Base-by-base conservation (phyloP, 2,329 filamentous ascomycete genomes). In the Dissoconium aciculare region DNA sequence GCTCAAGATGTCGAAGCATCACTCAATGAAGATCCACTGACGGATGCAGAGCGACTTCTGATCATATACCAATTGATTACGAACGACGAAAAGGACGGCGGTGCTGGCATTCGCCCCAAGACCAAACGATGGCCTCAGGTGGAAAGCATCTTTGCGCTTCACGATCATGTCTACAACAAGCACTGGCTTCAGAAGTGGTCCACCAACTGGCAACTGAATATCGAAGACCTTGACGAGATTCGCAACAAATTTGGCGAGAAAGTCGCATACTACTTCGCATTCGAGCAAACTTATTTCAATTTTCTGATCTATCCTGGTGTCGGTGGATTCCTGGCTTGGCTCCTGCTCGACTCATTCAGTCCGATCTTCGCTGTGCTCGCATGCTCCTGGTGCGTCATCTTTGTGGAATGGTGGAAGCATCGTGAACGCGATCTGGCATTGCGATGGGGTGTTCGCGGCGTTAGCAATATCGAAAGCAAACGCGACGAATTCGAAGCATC, bases 351-450 rank as follows among this genome's bases (percentile, higher is more conserved):
- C 5, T 71, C 78, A 34, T 95, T 84, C 57, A 93, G 85, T 2
- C 70, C 74, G 34, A 56, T 84, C 29, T 94, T 91, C 46, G 81
- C 79, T 10, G 54, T 85, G 1, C 65, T 77, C 26, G 85, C 77
- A 50, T 78, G 74, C 17, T 59, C 93, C n/a, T 93, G 85, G 82
- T 78, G 78, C 34, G 74, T 89, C 3, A 62, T 87, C 28, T 94
- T 94, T 50, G 78, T 92, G 34, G 87, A 95, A 52, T 93, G 80
- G 56, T 95, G 87, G 87, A 93, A 91, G 60, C 78, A 87, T 46
- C 82, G 91, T 53, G 83, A 95, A 55, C 64, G 75, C 2, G 85
- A 95, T 49, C 64, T 95, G 5, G 76, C 78, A 5, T 72, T 93
- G 11, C 72, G 82, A 44, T 95, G 87, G 87, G 79, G 80, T 10